These are phyloP conservation scores for Grifola frondosa DNA, from an alignment of 1,284 basidiomycete genomes.

Conservation along the genomic window DNA sequence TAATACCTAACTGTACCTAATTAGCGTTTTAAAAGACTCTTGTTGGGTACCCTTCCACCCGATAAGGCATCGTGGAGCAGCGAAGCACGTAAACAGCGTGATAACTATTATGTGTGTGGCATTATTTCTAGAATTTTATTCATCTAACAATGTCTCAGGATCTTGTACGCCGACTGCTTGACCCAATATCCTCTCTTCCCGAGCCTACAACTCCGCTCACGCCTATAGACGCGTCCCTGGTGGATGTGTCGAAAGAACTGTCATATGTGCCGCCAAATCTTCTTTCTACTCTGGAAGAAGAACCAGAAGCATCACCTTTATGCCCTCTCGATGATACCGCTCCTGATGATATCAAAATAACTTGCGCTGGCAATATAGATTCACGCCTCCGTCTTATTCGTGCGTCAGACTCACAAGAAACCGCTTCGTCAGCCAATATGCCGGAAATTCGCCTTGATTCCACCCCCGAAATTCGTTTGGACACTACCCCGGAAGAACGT, in stretches of 20 bases:
- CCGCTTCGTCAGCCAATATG: conserved; percentile 26
- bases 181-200: conserved; percentile 51
- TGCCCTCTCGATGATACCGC: conserved; percentile 60
- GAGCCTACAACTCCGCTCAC: conserved; percentile 44
- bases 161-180: conserved; percentile 60
- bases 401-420: conserved; percentile 24
- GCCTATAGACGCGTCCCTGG: conserved; percentile 48
- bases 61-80: conserved; percentile 58
- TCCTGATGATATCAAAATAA: conserved; percentile 46
- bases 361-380: conserved; percentile 53
- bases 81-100: conserved; percentile 58
- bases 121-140: not conserved
- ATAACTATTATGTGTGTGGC: conserved; percentile 64
- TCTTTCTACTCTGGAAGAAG: conserved; percentile 50
- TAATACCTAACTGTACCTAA: conserved; percentile 1
- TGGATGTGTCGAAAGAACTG: conserved; percentile 55
- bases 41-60: conserved; percentile 60
- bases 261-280: conserved; percentile 54
- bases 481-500: conserved; percentile 29
- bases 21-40: conserved; percentile 41
- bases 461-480: conserved; percentile 41
- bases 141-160: conserved; percentile 44
- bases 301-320: conserved; percentile 42
- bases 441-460: conserved; percentile 46
- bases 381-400: conserved; percentile 49